Evolutionary conservation across 805 yeast genomes (phyloP).

Genomic region (Lipomyces kockii): DNA sequence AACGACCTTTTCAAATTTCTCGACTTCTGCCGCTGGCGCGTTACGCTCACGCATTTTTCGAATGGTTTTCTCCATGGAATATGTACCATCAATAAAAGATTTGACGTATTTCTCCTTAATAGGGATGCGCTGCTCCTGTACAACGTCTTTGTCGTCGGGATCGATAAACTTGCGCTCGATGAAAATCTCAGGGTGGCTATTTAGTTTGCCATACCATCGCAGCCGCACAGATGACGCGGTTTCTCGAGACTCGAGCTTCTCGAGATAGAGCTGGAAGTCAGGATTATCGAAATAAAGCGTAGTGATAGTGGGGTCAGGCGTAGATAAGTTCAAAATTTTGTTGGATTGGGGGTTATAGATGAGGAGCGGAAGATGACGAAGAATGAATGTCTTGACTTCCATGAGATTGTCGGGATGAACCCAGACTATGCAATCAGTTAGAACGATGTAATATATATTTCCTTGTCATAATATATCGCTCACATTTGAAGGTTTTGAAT

Average conservation of each 20-base stretch:
- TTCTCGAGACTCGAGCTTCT: constrained; percentile 58
- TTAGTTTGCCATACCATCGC: constrained; percentile 87
- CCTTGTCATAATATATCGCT: not conserved
- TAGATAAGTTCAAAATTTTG: constrained; percentile 45
- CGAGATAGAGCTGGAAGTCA: constrained; percentile 81
- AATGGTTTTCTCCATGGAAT: constrained; percentile 56
- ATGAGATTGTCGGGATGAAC: constrained; percentile 93
- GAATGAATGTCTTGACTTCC: constrained; percentile 95
- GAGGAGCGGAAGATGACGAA: constrained; percentile 90
- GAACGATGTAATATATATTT: not conserved
- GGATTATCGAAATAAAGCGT: constrained; percentile 86
- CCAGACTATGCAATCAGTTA: constrained; percentile 71
- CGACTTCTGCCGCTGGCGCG: constrained; percentile 53
- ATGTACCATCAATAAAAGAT: constrained; percentile 64
- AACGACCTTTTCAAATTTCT: constrained; percentile 59
- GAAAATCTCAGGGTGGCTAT: constrained; percentile 74
- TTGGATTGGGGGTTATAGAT: constrained; percentile 63
- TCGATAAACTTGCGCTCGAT: constrained; percentile 77
- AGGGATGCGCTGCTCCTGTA: constrained; percentile 61
- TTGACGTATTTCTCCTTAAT: constrained; percentile 83
- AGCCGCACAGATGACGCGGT: constrained; percentile 74
- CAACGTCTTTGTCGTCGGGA: constrained; percentile 40
- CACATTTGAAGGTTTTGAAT: constrained; percentile 45
- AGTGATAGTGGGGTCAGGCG: constrained; percentile 78
- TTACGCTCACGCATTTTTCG: constrained; percentile 68